These are phyloP conservation scores for Tetracladium maxilliforme DNA, from an alignment of 2,329 filamentous ascomycete genomes.

Conservation along the genomic window DNA sequence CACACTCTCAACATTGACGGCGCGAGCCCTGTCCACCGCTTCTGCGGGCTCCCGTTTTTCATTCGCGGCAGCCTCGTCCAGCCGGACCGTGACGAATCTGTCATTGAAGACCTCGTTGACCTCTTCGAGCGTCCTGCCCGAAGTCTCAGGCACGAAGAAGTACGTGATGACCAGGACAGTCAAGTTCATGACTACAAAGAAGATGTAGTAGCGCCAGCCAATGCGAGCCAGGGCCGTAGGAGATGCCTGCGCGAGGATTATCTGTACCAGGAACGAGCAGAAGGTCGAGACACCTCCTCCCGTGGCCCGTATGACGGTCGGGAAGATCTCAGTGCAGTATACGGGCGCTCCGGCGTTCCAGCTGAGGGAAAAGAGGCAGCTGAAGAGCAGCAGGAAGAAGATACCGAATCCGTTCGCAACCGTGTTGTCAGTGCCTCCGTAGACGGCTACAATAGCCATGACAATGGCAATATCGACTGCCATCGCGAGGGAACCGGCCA, in stretches of 20 bases:
- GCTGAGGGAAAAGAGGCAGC: constrained; percentile 2
- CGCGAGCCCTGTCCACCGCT: no score
- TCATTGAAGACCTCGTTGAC: constrained; percentile 1
- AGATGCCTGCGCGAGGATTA: constrained; percentile 1
- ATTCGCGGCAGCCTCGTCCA: no score
- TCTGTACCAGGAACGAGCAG: constrained; percentile 1
- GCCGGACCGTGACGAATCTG: neutral
- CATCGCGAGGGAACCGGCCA: neutral
- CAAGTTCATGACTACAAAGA: constrained; percentile 1
- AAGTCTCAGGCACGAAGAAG: constrained; percentile 1
- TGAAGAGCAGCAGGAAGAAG: constrained; percentile 3
- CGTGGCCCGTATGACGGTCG: constrained; percentile 4
- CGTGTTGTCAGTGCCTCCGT: neutral
- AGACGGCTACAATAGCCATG: neutral
- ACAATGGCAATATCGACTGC: neutral
- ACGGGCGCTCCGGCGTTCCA: constrained; percentile 3
- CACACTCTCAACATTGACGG: no score
- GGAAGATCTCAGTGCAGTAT: constrained; percentile 6
- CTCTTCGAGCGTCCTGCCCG: constrained; percentile 1
- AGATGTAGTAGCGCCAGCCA: constrained; percentile 2
- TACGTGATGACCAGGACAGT: neutral
- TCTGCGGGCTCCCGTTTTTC: no score
- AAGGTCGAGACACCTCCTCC: constrained; percentile 1
- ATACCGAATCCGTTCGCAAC: constrained; percentile 2
- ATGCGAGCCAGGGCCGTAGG: constrained; percentile 3